Conservation (phyloP, 129 eudicot genomes). For the Artemisia tridentata region DNA sequence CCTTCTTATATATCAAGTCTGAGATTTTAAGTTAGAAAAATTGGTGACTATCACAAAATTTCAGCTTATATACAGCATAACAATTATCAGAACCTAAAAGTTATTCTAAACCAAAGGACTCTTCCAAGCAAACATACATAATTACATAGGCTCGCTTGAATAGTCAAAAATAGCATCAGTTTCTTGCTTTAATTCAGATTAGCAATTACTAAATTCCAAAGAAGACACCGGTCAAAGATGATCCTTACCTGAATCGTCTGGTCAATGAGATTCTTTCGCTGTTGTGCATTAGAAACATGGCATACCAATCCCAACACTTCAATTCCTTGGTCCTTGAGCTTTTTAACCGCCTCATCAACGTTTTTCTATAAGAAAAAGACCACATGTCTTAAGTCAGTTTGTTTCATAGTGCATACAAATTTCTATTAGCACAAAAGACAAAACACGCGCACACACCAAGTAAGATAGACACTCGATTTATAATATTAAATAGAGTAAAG, state of each 20-base stretch:
- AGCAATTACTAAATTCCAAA: slow-evolving; percentile 1
- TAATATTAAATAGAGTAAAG: too few relatives aligned
- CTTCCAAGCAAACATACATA: background rate
- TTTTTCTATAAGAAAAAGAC: slow-evolving; percentile 45
- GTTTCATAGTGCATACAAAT: background rate
- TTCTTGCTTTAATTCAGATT: background rate
- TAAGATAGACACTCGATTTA: background rate
- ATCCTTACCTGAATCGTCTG: slow-evolving; percentile 63
- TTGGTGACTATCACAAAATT: background rate
- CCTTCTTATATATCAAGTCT: background rate
- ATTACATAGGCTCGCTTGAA: background rate
- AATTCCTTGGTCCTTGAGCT: slow-evolving; percentile 63
- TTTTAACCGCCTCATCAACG: slow-evolving; percentile 81
- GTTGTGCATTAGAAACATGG: slow-evolving; percentile 88
- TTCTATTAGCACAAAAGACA: background rate
- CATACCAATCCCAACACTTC: slow-evolving; percentile 81
- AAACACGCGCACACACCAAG: background rate
- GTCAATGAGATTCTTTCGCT: slow-evolving; percentile 72
- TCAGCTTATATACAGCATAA: background rate
- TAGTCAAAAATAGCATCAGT: background rate
- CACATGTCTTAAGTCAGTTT: background rate
- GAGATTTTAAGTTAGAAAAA: background rate
- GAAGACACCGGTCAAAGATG: background rate
- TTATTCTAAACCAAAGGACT: background rate
- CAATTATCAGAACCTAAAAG: background rate